Base-by-base conservation (phyloP, 768 basidiomycete genomes). In the Collybiopsis luxurians region DNA sequence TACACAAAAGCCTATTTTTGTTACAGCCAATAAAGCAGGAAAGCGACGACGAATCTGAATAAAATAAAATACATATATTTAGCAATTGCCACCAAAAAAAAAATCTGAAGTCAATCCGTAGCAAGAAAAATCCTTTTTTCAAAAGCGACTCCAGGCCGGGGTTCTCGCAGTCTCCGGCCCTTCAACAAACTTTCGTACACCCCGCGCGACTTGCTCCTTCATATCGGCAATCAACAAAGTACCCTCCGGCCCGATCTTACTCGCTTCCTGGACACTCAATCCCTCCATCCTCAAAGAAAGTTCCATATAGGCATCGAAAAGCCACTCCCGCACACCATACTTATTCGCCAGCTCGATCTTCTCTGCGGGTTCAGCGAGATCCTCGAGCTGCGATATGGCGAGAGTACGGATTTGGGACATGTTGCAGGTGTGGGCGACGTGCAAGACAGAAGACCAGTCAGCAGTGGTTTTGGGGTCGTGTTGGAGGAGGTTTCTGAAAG, bases 391-490 rank as follows among this genome's bases (percentile, higher is more conserved):
- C 17, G 26, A 42, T 13, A 70, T 66, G 13, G 73, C 73, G 28
- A 64, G 57, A 13, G 57, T 48, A 28, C 69, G 63, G 40, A 72
- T 55, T 13, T 61, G 50, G n/a, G 64, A 64, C 51, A 74, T 71
- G 45, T 73, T 67, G 59, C 69, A 73, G 38, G 61, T 65, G n/a
- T 67, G 65, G 9, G 75, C 62, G 47, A 74, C 67, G 24, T 68
- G 68, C 45, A 76, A 69, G 42, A 76, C 64, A 30, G 71, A 67
- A 31, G 67, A 60, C 64, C 74, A 67, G 23, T 70, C 69, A 47
- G 67, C 67, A 5, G 68, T 50, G 7, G 68, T 69, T 24, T 61
- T 46, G 27, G 63, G 51, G 44, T 61, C 64, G 49, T 65, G 61
- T 6, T 61, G 7, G 10, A 27, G 44, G 11, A 62, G 54, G 27